Base-by-base conservation (phyloP, 768 basidiomycete species). In the Auriscalpium microsporum region DNA sequence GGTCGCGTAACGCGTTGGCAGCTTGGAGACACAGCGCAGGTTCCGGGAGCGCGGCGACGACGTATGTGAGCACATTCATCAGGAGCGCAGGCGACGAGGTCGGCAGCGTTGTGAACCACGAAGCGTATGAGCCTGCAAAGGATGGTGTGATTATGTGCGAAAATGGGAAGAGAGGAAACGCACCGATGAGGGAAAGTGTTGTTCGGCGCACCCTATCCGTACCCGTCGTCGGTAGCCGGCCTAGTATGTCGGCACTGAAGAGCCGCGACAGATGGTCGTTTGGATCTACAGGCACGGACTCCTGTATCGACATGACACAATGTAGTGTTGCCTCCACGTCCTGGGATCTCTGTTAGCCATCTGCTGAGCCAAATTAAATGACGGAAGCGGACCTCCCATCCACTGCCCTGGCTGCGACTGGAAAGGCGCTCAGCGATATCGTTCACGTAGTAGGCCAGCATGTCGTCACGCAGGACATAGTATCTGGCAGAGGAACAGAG, bases 261-360 rank as follows among this genome's bases (percentile, higher is more conserved):
- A 97, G 60, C 10, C 78, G 77, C 21, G 72, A 67, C 3, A 93
- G 73, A 48, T 83, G 77, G 0, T 71, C 65, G 51, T 78, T 78
- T 53, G 78, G 74, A 40, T 80, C 78, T 1, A 82, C 60, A 3
- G 83, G 84, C 6, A 94, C 76, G 1, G 92, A 91, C 74, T 97
- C 94, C 63, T 94, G 90, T 9, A 93, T 77, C 7, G 86, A 86
- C 73, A 85, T 84, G 40, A 95, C 76, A 64, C 90, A 94, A 64
- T 94, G 90, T 8, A 97, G 68, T 0, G 85, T 85, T 2, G 88
- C 88, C 69, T 97, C 94, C 40, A 93, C 78, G 56, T 90, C 85
- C 90, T 95, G 59, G 0, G 9, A 49, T 10, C 2, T 28, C 28
- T 28, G 28, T 28, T 7, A 28, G 28, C 28, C 4, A 28, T 28